These are phyloP conservation scores for Stephanodiscus minutulus DNA, from an alignment of 108 stramenopile species.

Conservation along the genomic window DNA sequence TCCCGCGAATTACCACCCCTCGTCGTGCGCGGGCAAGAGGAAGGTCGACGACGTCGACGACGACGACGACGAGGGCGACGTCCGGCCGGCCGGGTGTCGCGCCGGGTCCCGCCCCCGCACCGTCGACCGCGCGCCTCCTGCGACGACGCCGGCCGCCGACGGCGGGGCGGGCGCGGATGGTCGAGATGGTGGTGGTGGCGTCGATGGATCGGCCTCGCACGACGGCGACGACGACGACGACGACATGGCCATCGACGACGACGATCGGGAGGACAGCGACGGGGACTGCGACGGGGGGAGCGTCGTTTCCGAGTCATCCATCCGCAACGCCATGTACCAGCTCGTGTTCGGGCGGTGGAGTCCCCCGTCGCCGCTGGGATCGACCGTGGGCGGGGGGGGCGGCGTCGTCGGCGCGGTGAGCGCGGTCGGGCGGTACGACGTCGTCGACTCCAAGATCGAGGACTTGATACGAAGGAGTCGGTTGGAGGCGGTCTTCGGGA, in stretches of 20 bases:
- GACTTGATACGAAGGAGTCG: slow-evolving; percentile 43
- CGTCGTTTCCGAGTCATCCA: slow-evolving; percentile 33
- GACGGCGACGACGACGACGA: background rate
- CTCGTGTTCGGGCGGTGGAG: slow-evolving; percentile 37
- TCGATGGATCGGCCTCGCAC: background rate
- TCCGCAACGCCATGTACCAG: slow-evolving; percentile 44
- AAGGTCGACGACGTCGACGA: slow-evolving; percentile 21
- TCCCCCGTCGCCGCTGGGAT: background rate
- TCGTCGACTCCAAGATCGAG: slow-evolving; percentile 44
- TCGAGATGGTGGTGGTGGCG: background rate
- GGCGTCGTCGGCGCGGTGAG: background rate
- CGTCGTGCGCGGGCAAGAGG: slow-evolving; percentile 12
- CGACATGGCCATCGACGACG: slow-evolving; percentile 10
- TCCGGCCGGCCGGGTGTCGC: background rate
- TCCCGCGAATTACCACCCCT: background rate
- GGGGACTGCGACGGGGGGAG: slow-evolving; percentile 14
- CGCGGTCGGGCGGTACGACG: slow-evolving; percentile 21
- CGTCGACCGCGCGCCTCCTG: background rate
- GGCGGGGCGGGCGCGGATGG: no score
- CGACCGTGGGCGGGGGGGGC: background rate
- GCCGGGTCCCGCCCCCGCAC: background rate
- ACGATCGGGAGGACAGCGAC: slow-evolving; percentile 18
- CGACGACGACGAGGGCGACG: slow-evolving; percentile 18
- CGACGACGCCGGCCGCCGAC: no score
- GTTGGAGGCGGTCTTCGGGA: slow-evolving; percentile 28